phyloP scores from a whole-genome alignment of 345 rosid genomes.

The Eutrema heterophyllum region DNA sequence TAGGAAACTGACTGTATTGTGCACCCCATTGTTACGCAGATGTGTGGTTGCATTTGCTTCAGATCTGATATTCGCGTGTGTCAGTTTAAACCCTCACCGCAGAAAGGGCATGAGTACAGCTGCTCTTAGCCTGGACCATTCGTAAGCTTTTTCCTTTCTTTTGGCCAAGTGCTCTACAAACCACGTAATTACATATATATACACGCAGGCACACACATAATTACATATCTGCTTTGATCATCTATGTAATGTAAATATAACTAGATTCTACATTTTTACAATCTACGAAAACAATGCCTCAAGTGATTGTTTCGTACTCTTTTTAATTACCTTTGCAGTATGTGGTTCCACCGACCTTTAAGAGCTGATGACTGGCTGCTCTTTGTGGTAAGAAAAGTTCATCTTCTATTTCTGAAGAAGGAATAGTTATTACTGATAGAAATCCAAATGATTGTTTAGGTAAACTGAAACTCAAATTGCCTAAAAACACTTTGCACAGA shows the following conservation, averaged over 20 bases:
- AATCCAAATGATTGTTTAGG: background rate
- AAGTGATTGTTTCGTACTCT: background rate
- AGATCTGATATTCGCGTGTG: slow-evolving; percentile 62
- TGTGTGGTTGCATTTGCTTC: slow-evolving; percentile 92
- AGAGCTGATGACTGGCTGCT: slow-evolving; percentile 95
- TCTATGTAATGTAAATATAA: background rate
- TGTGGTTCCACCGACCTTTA: slow-evolving; percentile 81
- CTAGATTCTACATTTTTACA: background rate
- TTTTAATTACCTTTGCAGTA: slow-evolving; percentile 36
- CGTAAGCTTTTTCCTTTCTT: slow-evolving; percentile 47
- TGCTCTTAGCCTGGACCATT: slow-evolving; percentile 81
- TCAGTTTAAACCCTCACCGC: slow-evolving; percentile 79
- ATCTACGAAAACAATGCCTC: background rate
- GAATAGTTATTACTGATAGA: background rate
- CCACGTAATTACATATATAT: background rate
- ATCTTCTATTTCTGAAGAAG: background rate
- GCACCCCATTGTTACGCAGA: slow-evolving; percentile 36
- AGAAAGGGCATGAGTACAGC: slow-evolving; percentile 48
- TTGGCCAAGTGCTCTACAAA: background rate
- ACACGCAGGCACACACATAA: background rate
- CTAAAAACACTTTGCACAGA: background rate
- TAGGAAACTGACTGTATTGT: background rate
- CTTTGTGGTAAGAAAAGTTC: slow-evolving; percentile 53
- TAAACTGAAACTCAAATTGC: background rate
- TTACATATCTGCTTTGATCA: background rate